Evolutionary conservation across 495 filamentous ascomycete species (phyloP).

Genomic region (Penicillium parvum): DNA sequence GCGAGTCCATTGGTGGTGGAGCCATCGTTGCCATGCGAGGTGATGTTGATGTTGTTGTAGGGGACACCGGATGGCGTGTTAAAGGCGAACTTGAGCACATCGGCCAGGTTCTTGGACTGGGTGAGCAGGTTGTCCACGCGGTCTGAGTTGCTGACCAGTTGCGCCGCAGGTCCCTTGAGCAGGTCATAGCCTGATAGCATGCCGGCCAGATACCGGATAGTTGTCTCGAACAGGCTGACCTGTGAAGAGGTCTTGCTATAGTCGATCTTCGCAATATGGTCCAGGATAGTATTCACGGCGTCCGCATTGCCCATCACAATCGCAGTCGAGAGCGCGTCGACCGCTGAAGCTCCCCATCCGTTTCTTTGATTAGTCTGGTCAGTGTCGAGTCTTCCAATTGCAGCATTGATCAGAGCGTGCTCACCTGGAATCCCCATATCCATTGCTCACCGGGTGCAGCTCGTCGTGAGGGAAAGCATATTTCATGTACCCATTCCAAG

Average conservation of each 20-base stretch:
- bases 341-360: constrained; percentile 80
- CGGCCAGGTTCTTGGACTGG: constrained; percentile 66
- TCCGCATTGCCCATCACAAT: constrained; percentile 68
- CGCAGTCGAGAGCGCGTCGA: constrained; percentile 80
- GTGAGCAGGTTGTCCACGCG: constrained; percentile 54
- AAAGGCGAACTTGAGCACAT: constrained; percentile 73
- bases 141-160: constrained; percentile 40
- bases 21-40: constrained; percentile 41
- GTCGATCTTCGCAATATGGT: constrained; percentile 64
- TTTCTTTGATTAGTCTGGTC: constrained; percentile 50
- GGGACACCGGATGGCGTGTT: constrained; percentile 72
- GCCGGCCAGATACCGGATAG: constrained; percentile 81
- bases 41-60: constrained; percentile 64
- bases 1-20: constrained; percentile 62
- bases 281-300: constrained; percentile 63
- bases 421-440: constrained; percentile 65
- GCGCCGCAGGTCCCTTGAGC: constrained; percentile 62
- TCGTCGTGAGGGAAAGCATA: constrained; percentile 81
- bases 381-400: not conserved
- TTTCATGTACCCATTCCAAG: constrained; percentile 78
- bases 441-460: constrained; percentile 62
- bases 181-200: constrained; percentile 81
- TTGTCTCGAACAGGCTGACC: constrained; percentile 85
- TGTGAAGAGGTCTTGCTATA: constrained; percentile 53
- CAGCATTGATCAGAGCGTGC: constrained; percentile 5